These are phyloP conservation scores for Gigaspora rosea DNA, from an alignment of 192 early-diverging fungal species.

Conservation along the genomic window DNA sequence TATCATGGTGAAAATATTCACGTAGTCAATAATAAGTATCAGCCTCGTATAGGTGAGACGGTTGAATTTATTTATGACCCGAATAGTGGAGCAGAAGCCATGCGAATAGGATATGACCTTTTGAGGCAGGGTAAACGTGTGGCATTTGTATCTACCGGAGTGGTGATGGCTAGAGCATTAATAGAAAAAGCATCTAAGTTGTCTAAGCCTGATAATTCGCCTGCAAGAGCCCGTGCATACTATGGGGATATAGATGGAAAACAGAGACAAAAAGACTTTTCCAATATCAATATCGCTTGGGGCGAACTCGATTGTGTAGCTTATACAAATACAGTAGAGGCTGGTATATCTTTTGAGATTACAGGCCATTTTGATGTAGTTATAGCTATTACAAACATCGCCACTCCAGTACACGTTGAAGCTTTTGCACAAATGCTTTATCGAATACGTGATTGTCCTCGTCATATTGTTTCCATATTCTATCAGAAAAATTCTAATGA, in stretches of 20 bases:
- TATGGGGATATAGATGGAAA: slow-evolving; percentile 25
- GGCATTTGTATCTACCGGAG: slow-evolving; percentile 16
- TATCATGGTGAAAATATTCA: slow-evolving; percentile 26
- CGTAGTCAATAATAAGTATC: slow-evolving; percentile 6
- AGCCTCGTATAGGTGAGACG: slow-evolving; percentile 20
- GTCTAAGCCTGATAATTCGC: neutral
- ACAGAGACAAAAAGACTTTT: slow-evolving; percentile 21
- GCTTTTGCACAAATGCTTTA: slow-evolving; percentile 3
- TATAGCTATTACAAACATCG: slow-evolving; percentile 8
- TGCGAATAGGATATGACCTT: slow-evolving; percentile 13
- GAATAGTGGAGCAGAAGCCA: slow-evolving; percentile 27
- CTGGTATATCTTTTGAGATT: neutral
- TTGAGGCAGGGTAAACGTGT: slow-evolving; percentile 23
- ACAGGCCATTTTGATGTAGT: slow-evolving; percentile 11
- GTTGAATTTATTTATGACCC: slow-evolving; percentile 19
- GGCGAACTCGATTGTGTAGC: neutral
- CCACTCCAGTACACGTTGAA: neutral
- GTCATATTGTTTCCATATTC: neutral
- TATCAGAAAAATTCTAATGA: slow-evolving; percentile 12
- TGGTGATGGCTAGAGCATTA: slow-evolving; percentile 20
- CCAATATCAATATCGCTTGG: slow-evolving; percentile 4
- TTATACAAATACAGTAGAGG: slow-evolving; percentile 10
- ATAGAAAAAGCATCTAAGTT: slow-evolving; percentile 14
- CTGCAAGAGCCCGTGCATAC: neutral
- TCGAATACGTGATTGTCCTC: neutral